Base-by-base conservation (phyloP, 1,284 basidiomycete genomes). In the Sanghuangporus weigelae region DNA sequence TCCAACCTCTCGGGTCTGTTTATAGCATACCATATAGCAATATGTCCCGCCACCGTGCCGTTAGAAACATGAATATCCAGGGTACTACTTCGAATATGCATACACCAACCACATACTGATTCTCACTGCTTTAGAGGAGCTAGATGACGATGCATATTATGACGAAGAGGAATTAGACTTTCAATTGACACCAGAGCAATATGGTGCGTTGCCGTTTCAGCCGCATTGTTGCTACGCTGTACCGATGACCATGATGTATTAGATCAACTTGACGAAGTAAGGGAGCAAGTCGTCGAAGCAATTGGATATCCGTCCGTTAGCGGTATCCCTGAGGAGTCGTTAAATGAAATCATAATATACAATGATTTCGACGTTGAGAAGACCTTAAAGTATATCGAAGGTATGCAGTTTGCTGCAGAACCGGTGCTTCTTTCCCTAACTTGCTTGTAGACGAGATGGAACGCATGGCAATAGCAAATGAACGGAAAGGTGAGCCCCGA, bases 31-130 rank as follows among this genome's bases (percentile, higher is more conserved):
- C 50, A n/a, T 14, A 21, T 11, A 60, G 26, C 58, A 75, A 62
- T 65, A 93, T 93, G 92, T 95, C 94, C 10, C 80, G 94, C 73
- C 96, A 99, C 77, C 87, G 96, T 73, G 86, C 89, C 74, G 84
- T 98, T 67, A 84, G 93, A 67, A 96, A 97, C 74, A 79, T 99
- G 54, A 87, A 98, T 72, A 79, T 98, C 39, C 81, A 91, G 68
- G 95, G 96, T 92, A 67, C 40, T 75, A 44, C 2, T 19, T 26
- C 50, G 59, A 64, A 53, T n/a, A 46, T 3, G 8, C 38, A 26
- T 38, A 23, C 38, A 49, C 46, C 10, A 66, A 69, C 58, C 63
- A 69, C 31, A 63, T 70, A 69, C 72, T 58, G 56, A 71, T 65
- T 49, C 38, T 39, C n/a, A 40, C n/a, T 44, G 40, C 36, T 55